phyloP scores from a whole-genome alignment of 129 eudicot species.

The Deinandra increscens region DNA sequence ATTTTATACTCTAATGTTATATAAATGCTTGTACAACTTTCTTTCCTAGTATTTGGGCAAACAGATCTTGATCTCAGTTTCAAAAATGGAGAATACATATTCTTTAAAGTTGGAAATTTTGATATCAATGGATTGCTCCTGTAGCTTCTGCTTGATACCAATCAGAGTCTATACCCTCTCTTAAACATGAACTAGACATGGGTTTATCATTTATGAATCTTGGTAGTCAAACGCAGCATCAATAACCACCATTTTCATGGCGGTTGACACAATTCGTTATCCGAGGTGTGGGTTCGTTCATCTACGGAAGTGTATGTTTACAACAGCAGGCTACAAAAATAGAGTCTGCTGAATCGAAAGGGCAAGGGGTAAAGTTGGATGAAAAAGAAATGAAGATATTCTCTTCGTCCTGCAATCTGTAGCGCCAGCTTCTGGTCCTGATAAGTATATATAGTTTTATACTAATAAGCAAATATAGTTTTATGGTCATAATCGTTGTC shows the following conservation, averaged over 20 bases:
- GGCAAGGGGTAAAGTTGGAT: conserved; percentile 84
- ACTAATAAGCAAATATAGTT: conserved; percentile 15
- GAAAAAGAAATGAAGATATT: conserved; percentile 86
- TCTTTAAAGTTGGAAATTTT: neutral
- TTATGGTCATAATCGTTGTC: neutral
- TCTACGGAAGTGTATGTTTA: conserved; percentile 92
- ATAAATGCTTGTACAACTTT: conserved; percentile 12
- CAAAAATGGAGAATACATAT: neutral
- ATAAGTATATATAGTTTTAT: no score
- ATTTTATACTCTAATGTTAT: neutral
- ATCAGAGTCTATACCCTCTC: no score
- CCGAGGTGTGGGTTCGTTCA: conserved; percentile 21
- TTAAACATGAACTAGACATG: no score
- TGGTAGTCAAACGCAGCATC: conserved; percentile 11
- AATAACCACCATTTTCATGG: conserved; percentile 26
- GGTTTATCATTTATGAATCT: no score
- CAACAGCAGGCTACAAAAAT: conserved; percentile 76
- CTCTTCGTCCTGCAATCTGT: conserved; percentile 73
- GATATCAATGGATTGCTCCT: conserved; percentile 16
- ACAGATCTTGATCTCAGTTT: neutral
- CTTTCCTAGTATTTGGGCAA: neutral
- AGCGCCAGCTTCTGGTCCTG: conserved; percentile 88
- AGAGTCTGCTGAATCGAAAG: conserved; percentile 88
- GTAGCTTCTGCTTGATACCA: conserved; percentile 8
- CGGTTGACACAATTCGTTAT: neutral